These are phyloP conservation scores for Suzukiozyma palmioleophila DNA, from an alignment of 1,139 yeast species.

Conservation along the genomic window DNA sequence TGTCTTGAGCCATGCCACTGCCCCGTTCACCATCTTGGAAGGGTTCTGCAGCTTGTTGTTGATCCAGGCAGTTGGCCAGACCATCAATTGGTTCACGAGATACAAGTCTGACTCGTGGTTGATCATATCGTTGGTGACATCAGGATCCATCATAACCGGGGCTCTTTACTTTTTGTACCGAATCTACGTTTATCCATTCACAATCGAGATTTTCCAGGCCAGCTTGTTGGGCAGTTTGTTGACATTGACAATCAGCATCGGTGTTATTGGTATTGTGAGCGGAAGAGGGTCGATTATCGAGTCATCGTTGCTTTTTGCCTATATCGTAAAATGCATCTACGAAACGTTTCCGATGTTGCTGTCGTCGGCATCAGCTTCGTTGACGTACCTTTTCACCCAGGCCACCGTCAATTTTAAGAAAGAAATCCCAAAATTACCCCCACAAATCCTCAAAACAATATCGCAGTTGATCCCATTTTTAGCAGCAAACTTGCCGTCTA, in stretches of 20 bases:
- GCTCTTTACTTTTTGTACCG: conserved; percentile 77
- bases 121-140: conserved; percentile 64
- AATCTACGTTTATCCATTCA: conserved; percentile 70
- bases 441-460: conserved; percentile 35
- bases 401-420: conserved; percentile 34
- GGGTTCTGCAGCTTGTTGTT: conserved; percentile 88
- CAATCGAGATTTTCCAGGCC: conserved; percentile 72
- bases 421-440: conserved; percentile 39
- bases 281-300: conserved; percentile 87
- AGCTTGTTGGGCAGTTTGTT: conserved; percentile 81
- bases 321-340: conserved; percentile 87
- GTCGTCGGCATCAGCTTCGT: conserved; percentile 41
- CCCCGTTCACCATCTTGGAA: conserved; percentile 81
- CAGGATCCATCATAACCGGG: conserved; percentile 73
- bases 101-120: conserved; percentile 75
- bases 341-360: conserved; percentile 85
- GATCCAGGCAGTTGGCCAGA: conserved; percentile 87
- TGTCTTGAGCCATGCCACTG: conserved; percentile 74
- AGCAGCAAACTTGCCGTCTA: conserved; percentile 52
- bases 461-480: conserved; percentile 42
- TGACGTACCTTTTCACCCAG: conserved; percentile 33
- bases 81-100: conserved; percentile 67
- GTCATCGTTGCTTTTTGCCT: conserved; percentile 79
- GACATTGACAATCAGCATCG: conserved; percentile 69
- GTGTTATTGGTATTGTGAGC: conserved; percentile 79